Evolutionary conservation across 345 rosid genomes (phyloP).

Genomic region (Lepidium aucheri): DNA sequence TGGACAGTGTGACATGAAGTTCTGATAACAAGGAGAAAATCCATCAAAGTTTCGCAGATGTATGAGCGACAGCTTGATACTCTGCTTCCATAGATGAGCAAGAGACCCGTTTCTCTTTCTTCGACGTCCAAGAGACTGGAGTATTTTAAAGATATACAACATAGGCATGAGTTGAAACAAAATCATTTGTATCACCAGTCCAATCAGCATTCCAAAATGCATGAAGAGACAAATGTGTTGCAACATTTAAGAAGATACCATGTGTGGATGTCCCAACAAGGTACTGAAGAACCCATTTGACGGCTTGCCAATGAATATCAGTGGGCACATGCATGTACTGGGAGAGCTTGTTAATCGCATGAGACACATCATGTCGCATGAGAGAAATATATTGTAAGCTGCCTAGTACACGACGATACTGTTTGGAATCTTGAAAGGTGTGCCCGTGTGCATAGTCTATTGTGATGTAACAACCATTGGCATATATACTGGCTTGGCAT

Average conservation of each 20-base stretch:
- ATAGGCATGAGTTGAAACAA: neutral
- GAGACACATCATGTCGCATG: too few species aligned
- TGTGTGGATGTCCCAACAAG: neutral
- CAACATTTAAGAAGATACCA: neutral
- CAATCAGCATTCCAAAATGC: neutral
- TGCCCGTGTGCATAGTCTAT: too few species aligned
- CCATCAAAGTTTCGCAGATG: neutral
- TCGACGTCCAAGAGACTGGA: neutral
- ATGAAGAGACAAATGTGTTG: neutral
- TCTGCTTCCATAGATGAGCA: neutral
- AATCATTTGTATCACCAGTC: neutral
- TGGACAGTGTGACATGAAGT: neutral
- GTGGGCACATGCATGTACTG: too few species aligned
- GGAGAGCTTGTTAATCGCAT: too few species aligned
- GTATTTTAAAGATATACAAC: neutral
- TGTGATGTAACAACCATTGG: too few species aligned
- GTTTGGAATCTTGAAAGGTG: too few species aligned
- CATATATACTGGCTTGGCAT: too few species aligned
- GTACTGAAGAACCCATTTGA: neutral
- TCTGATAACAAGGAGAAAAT: neutral
- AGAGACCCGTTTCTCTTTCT: neutral
- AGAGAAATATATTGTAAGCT: too few species aligned
- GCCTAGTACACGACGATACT: too few species aligned
- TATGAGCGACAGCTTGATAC: neutral
- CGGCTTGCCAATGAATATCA: too few species aligned